Evolutionary conservation across 2,329 filamentous ascomycete species (phyloP).

Genomic region (Aspergillus novofumigatus): DNA sequence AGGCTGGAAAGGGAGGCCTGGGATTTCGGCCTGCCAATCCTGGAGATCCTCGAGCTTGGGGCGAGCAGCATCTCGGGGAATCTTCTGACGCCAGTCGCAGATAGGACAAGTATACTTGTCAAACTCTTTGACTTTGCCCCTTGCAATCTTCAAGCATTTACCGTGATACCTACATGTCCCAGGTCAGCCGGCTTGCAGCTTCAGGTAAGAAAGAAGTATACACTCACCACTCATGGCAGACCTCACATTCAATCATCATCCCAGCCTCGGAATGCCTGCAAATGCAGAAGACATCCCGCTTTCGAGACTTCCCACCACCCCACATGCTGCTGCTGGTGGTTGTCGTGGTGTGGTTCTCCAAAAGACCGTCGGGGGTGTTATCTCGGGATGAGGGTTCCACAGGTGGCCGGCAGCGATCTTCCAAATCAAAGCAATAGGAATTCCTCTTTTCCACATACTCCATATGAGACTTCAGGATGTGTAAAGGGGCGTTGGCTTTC

Average conservation of each 20-base stretch:
- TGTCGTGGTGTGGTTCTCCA: conserved; percentile 39
- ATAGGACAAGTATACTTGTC: conserved; percentile 98
- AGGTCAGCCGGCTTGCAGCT: background rate
- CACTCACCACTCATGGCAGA: conserved; percentile 92
- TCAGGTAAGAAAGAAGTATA: background rate
- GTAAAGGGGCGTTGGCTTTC: conserved; percentile 93
- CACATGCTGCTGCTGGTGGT: conserved; percentile 25
- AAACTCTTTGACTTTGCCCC: conserved; percentile 96
- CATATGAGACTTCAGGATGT: conserved; percentile 93
- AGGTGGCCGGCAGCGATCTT: conserved; percentile 81
- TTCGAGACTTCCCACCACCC: conserved; percentile 48
- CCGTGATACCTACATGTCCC: conserved; percentile 73
- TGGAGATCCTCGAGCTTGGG: conserved; percentile 90
- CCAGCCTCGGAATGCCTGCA: conserved; percentile 89
- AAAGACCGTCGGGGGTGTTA: conserved; percentile 58
- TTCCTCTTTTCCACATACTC: conserved; percentile 89
- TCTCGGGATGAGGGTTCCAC: conserved; percentile 90
- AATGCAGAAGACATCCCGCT: conserved; percentile 91
- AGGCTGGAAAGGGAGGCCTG: conserved; percentile 80
- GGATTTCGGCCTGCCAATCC: conserved; percentile 78
- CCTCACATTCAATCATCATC: conserved; percentile 99
- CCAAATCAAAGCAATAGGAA: conserved; percentile 82
- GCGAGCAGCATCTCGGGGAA: conserved; percentile 89
- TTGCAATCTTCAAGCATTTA: conserved; percentile 94
- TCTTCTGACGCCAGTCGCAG: conserved; percentile 95